These are phyloP conservation scores for Yamadazyma triangularis DNA, from an alignment of 1,139 yeast genomes.

Conservation along the genomic window DNA sequence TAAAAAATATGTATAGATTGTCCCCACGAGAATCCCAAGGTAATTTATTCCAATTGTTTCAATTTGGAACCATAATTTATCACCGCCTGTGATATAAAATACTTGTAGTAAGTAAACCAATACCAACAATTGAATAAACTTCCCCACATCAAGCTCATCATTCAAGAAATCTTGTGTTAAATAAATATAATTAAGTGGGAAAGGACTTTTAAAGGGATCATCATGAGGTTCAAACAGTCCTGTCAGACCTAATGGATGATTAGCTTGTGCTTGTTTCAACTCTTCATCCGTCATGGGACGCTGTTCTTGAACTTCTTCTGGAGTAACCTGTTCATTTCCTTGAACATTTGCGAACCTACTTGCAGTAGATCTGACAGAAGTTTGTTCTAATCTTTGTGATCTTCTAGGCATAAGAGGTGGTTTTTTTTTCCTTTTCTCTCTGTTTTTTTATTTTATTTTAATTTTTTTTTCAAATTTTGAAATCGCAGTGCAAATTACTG, in stretches of 20 bases:
- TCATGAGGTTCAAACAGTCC: constrained; percentile 9
- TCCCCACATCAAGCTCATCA: constrained; percentile 26
- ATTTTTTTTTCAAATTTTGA: no score
- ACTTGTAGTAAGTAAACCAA: constrained; percentile 29
- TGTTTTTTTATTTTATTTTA: no score
- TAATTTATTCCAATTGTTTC: constrained; percentile 31
- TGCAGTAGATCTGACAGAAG: constrained; percentile 17
- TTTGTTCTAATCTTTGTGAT: no score
- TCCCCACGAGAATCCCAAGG: constrained; percentile 29
- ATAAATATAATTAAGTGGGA: constrained; percentile 28
- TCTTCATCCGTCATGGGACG: constrained; percentile 5
- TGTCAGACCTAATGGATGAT: constrained; percentile 5
- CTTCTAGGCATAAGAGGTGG: no score
- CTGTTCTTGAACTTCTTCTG: constrained; percentile 3
- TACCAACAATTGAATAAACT: constrained; percentile 31
- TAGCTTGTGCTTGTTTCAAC: constrained; percentile 4
- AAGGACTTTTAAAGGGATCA: constrained; percentile 16
- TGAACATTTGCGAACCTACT: constrained; percentile 16
- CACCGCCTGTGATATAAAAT: constrained; percentile 20
- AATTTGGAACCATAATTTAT: constrained; percentile 15
- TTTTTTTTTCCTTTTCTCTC: no score
- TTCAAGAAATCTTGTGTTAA: constrained; percentile 37
- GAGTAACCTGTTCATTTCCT: constrained; percentile 4
- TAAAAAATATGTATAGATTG: constrained; percentile 24
- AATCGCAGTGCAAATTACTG: no score